Evolutionary conservation across 1,284 basidiomycete genomes (phyloP).

Genomic region (Lignosus rhinocerotis): DNA sequence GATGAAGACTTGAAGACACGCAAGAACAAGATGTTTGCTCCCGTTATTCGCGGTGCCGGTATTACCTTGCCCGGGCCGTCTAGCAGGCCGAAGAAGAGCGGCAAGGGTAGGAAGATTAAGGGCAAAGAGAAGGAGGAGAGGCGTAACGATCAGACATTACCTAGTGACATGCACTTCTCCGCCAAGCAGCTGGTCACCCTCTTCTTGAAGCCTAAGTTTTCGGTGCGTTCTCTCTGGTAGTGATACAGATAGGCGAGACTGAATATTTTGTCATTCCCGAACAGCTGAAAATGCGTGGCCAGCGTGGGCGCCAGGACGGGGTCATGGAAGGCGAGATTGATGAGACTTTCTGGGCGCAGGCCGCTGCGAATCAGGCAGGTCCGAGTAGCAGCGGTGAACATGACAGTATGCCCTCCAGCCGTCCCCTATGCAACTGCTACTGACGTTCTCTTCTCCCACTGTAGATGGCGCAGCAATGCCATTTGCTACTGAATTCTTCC

Average conservation of each 20-base stretch:
- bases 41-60: constrained; percentile 61
- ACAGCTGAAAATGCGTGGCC: constrained; percentile 82
- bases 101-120: constrained; percentile 46
- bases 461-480: constrained; percentile 61
- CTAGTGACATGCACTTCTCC: constrained; percentile 98
- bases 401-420: constrained; percentile 48
- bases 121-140: constrained; percentile 50
- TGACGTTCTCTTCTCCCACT: constrained; percentile 30
- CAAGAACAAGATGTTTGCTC: constrained; percentile 81
- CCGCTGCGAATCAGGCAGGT: constrained; percentile 77
- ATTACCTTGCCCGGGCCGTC: constrained; percentile 71
- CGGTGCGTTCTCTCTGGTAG: constrained; percentile 49
- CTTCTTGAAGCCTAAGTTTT: constrained; percentile 95
- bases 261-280: background rate
- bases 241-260: background rate
- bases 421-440: background rate
- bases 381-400: constrained; percentile 57
- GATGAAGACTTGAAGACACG: constrained; percentile 71
- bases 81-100: constrained; percentile 45
- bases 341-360: constrained; percentile 94
- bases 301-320: constrained; percentile 55
- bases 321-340: constrained; percentile 83
- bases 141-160: constrained; percentile 80
- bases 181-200: constrained; percentile 87
- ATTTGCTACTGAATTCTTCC: constrained; percentile 97